A percentile compares a stretch with the other conserved stretches of the same genome.
Evolutionary conservation across 352 stramenopile genomes (phyloP).

Genomic region (Phytopythium chamaehyphon): DNA sequence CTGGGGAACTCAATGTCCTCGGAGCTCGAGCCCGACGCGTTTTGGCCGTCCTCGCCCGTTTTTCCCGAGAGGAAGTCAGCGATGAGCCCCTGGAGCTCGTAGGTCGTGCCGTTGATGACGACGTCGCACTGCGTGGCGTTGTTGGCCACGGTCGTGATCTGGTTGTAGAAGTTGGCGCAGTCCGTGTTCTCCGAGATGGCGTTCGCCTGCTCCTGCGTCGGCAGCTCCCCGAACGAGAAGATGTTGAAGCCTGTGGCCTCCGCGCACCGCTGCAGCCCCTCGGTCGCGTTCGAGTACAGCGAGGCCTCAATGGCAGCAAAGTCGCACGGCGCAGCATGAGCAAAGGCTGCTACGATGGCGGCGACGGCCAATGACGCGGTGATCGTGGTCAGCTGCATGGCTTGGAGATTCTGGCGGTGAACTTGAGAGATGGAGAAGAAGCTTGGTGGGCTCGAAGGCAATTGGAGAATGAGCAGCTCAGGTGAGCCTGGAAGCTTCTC

Average conservation of each 20-base stretch:
- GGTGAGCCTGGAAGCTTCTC: too few relatives aligned
- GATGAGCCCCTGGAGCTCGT: conserved; percentile 37
- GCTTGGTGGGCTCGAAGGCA: neutral
- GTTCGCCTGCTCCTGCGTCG: conserved; percentile 38
- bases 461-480: conserved; percentile 3
- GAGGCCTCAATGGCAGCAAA: conserved; percentile 41
- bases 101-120: conserved; percentile 27
- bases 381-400: neutral
- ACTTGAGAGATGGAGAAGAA: too few relatives aligned
- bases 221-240: conserved; percentile 29
- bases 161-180: conserved; percentile 69
- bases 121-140: conserved; percentile 44
- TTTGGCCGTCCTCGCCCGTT: conserved; percentile 57
- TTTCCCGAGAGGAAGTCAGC: conserved; percentile 47
- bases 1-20: conserved; percentile 17
- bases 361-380: neutral
- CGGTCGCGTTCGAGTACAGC: conserved; percentile 48
- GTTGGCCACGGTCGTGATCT: conserved; percentile 62
- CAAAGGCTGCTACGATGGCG: neutral
- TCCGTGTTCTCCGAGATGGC: conserved; percentile 38
- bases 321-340: conserved; percentile 25
- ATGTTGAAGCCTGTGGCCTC: conserved; percentile 45
- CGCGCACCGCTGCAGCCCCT: conserved; percentile 22
- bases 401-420: neutral
- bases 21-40: conserved; percentile 5